Conservation (phyloP, 2,329 filamentous ascomycete species). For the Cordyceps militaris region DNA sequence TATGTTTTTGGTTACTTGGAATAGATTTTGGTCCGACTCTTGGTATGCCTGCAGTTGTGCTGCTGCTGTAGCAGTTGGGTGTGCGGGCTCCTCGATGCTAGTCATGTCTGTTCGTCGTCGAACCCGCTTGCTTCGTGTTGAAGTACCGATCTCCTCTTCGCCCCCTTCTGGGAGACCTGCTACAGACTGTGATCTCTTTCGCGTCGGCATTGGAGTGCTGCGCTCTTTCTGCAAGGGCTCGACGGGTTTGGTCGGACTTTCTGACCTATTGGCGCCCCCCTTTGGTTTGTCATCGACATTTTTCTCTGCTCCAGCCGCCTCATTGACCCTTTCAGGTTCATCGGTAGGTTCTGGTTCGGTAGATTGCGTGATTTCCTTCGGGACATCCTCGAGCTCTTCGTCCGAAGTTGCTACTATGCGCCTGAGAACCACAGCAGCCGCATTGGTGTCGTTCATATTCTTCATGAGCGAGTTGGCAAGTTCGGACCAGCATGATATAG, state of each 20-base stretch:
- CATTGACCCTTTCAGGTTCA: conserved; percentile 15
- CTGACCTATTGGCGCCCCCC: conserved; percentile 17
- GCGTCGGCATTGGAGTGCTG: conserved; percentile 35
- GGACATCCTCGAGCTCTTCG: conserved; percentile 18
- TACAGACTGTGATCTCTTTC: conserved; percentile 56
- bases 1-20: conserved; percentile 48
- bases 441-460: not conserved
- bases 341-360: conserved; percentile 1
- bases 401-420: conserved; percentile 21
- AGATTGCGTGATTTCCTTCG: not conserved
- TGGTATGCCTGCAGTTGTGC: conserved; percentile 51
- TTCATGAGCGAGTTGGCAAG: conserved; percentile 1
- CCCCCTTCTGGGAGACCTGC: conserved; percentile 49
- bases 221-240: conserved; percentile 27
- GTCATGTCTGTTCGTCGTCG: conserved; percentile 50
- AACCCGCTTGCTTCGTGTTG: conserved; percentile 60
- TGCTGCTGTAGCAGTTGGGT: conserved; percentile 45
- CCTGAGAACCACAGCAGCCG: conserved; percentile 23
- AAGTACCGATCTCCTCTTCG: conserved; percentile 50
- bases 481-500: conserved; percentile 5
- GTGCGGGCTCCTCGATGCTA: conserved; percentile 44
- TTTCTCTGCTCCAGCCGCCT: conserved; percentile 8
- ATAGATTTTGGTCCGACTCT: conserved; percentile 49
- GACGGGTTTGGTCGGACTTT: conserved; percentile 22
- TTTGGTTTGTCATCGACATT: conserved; percentile 18